Evolutionary conservation across 2,329 filamentous ascomycete genomes (phyloP).

Genomic region (Calonectria multiphialidica): DNA sequence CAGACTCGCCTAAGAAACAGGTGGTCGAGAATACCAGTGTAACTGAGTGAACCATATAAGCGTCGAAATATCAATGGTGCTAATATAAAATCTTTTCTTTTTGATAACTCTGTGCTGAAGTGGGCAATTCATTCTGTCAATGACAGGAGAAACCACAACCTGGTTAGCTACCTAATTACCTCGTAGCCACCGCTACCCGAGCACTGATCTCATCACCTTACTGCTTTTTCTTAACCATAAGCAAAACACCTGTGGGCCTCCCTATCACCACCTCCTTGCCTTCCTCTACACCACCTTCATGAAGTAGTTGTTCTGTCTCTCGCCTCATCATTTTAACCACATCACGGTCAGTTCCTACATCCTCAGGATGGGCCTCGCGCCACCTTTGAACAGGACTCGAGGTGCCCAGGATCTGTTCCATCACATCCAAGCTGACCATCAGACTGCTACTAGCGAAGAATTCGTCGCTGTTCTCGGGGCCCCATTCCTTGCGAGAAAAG

Average conservation of each 20-base stretch:
- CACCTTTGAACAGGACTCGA: conserved; percentile 56
- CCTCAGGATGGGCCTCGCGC: conserved; percentile 57
- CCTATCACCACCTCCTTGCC: conserved; percentile 47
- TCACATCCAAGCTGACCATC: conserved; percentile 44
- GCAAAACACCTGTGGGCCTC: conserved; percentile 37
- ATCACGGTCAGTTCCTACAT: conserved; percentile 54
- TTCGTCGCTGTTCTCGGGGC: conserved; percentile 34
- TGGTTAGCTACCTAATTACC: too few species aligned
- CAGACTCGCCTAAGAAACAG: not conserved
- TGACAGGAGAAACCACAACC: too few species aligned
- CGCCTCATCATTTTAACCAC: conserved; percentile 46
- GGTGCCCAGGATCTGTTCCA: conserved; percentile 53
- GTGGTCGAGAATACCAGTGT: not conserved
- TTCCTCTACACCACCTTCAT: conserved; percentile 50
- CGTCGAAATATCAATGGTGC: too few species aligned
- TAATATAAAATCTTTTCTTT: too few species aligned
- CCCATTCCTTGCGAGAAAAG: conserved; percentile 59
- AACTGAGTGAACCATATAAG: not conserved
- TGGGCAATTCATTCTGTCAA: too few species aligned
- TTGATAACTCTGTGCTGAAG: too few species aligned
- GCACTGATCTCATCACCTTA: too few species aligned
- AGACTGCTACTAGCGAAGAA: conserved; percentile 39
- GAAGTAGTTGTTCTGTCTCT: conserved; percentile 43
- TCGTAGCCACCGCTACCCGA: too few species aligned
- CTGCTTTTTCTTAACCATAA: conserved; percentile 46